phyloP scores from a whole-genome alignment of 2,329 filamentous ascomycete species.

The Fusarium chuoi region DNA sequence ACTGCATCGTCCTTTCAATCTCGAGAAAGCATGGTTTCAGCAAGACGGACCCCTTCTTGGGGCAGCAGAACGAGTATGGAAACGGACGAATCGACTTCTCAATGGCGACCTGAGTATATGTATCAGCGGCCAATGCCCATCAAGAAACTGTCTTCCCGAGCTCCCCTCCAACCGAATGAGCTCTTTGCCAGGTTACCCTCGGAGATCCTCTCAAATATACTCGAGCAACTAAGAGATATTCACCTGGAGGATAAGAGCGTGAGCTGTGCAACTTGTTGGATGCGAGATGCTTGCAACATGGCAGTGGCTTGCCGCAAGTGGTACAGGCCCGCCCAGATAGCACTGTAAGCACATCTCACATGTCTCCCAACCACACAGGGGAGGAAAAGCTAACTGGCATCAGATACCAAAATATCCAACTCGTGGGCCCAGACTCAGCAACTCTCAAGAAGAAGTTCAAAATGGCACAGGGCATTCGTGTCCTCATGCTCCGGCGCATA shows the following conservation, averaged over 20 bases:
- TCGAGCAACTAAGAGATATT: slow-evolving; percentile 61
- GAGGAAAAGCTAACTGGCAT: slow-evolving; percentile 17
- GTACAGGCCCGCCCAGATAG: slow-evolving; percentile 60
- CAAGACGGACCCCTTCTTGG: slow-evolving; percentile 45
- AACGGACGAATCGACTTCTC: slow-evolving; percentile 49
- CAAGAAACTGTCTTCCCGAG: slow-evolving; percentile 27
- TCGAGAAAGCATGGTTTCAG: slow-evolving; percentile 43
- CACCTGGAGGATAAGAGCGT: slow-evolving; percentile 60
- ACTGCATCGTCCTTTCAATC: slow-evolving; percentile 45
- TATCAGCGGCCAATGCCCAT: slow-evolving; percentile 38
- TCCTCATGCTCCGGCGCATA: slow-evolving; percentile 67
- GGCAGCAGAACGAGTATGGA: slow-evolving; percentile 55
- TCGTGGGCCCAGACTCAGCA: slow-evolving; percentile 66
- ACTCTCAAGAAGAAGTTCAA: slow-evolving; percentile 68
- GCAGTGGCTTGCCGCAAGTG: slow-evolving; percentile 63
- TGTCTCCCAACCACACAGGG: neutral
- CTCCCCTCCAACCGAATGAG: slow-evolving; percentile 58
- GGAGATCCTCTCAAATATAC: slow-evolving; percentile 68
- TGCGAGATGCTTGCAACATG: slow-evolving; percentile 67
- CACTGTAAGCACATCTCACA: slow-evolving; percentile 56
- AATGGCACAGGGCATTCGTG: slow-evolving; percentile 60
- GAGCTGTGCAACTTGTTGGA: slow-evolving; percentile 73
- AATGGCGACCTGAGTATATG: slow-evolving; percentile 36
- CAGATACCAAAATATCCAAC: slow-evolving; percentile 68
- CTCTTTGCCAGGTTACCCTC: slow-evolving; percentile 65